Base-by-base conservation (phyloP, 495 filamentous ascomycete genomes). In the Penicillium canescens region DNA sequence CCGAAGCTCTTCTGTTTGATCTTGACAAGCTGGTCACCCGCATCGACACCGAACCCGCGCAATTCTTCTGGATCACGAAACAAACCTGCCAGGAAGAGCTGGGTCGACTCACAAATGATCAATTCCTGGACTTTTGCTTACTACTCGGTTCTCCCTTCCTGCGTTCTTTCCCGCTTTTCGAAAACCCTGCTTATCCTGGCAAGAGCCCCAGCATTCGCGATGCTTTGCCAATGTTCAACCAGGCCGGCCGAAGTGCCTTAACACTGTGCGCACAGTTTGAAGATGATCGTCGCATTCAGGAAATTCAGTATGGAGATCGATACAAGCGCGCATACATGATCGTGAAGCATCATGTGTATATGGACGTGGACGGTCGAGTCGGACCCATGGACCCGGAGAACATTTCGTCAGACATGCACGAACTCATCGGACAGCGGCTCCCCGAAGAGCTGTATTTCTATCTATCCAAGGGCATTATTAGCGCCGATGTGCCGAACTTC, bases 391-490 rank as follows among this genome's bases (percentile, higher is more conserved):
- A 91, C 53, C 77, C 77, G 31, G 84, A 86, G 7, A 72, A 81
- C 33, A 80, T 87, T 2, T 92, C 94, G 14, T 78, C 75, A 18
- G 93, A 98, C 68, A 80, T 91, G 55, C 89, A 94, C 69, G 87
- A 92, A 59, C 89, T 97, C 64, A 86, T 96, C 57, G 91, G 92
- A 18, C 84, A 92, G 48, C 89, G 91, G 31, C 78, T 99, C 13
- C 92, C 95, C 2, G 85, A 92, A 47, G 95, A 99, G 71, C 75
- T 99, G 6, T 96, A 91, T 67, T 88, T 89, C 66, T 98, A 99
- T 61, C 80, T 98, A 31, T 90, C 90, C 53, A 86, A 82, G 28
- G 94, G 90, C 26, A 69, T 96, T 13, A 81, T 96, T 52, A 84
- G 90, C 6, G 78, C 91, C 2, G 85, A 91, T 36, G 74, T 96